Evolutionary conservation across 2,329 filamentous ascomycete species (phyloP).

Genomic region (Aspergillus eucalypticola): DNA sequence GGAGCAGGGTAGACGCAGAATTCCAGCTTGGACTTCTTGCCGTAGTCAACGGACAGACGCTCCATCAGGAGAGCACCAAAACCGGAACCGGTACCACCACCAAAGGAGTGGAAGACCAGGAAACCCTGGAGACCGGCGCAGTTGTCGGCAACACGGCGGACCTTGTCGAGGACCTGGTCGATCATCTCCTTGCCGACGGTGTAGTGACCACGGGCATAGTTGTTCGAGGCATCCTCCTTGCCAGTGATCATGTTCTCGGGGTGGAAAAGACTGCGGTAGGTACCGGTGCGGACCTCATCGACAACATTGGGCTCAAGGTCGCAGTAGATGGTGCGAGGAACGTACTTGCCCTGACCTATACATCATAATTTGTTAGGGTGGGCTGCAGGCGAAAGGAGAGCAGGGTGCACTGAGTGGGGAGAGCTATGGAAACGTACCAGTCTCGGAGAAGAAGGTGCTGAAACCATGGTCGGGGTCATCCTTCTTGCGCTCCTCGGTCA

Average conservation of each 20-base stretch:
- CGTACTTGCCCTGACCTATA: slow-evolving; percentile 96
- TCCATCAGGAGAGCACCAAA: slow-evolving; percentile 99
- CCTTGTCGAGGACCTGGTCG: slow-evolving; percentile 95
- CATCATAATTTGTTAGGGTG: slow-evolving; percentile 13
- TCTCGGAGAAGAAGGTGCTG: slow-evolving; percentile 99
- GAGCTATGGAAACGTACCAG: slow-evolving; percentile 63
- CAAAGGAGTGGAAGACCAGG: slow-evolving; percentile 99
- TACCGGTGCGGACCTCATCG: slow-evolving; percentile 96
- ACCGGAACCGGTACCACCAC: slow-evolving; percentile 96
- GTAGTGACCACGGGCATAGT: slow-evolving; percentile 99
- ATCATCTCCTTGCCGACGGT: slow-evolving; percentile 99
- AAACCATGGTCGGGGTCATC: slow-evolving; percentile 94
- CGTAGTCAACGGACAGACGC: slow-evolving; percentile 97
- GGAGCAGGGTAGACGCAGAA: slow-evolving; percentile 99
- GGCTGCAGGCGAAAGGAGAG: slow-evolving; percentile 13
- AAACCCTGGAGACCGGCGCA: slow-evolving; percentile 98
- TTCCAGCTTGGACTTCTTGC: slow-evolving; percentile 99
- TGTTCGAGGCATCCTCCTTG: slow-evolving; percentile 99
- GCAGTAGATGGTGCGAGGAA: slow-evolving; percentile 97
- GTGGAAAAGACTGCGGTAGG: slow-evolving; percentile 97
- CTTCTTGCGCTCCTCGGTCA: slow-evolving; percentile 96
- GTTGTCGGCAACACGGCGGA: slow-evolving; percentile 95
- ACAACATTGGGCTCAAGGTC: slow-evolving; percentile 99
- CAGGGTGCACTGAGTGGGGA: not conserved
- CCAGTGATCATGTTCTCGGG: slow-evolving; percentile 99